A percentile compares a stretch with the other conserved stretches of the same genome.
Evolutionary conservation across 1,284 basidiomycete genomes (phyloP).

Genomic region (Ceratobasidium sp.): DNA sequence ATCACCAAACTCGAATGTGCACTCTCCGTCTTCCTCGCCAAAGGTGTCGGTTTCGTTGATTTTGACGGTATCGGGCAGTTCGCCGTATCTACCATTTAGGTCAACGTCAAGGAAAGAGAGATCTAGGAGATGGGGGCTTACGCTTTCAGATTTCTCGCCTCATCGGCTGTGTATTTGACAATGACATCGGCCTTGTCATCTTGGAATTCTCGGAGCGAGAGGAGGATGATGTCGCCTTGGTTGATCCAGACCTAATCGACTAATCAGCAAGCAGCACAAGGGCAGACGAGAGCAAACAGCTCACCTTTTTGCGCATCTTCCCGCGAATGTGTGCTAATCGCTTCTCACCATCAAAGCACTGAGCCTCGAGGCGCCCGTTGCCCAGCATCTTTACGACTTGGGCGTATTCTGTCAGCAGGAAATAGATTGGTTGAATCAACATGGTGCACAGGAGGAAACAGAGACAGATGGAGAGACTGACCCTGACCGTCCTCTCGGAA

Average conservation of each 20-base stretch:
- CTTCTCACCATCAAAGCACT: conserved; percentile 99
- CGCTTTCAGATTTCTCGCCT: conserved; percentile 79
- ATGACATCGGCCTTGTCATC: conserved; percentile 99
- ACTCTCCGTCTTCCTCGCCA: conserved; percentile 89
- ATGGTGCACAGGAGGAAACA: not conserved
- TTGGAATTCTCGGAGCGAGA: conserved; percentile 98
- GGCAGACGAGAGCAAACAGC: conserved; percentile 44
- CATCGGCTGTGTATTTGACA: conserved; percentile 97
- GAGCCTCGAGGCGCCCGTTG: conserved; percentile 95
- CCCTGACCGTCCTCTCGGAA: conserved; percentile 98
- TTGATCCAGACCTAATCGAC: conserved; percentile 93
- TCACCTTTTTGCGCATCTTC: conserved; percentile 98
- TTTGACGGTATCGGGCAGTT: conserved; percentile 96
- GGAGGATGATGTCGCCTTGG: conserved; percentile 95
- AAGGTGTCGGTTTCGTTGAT: conserved; percentile 98
- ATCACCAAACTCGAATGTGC: conserved; percentile 86
- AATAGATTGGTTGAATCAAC: not conserved
- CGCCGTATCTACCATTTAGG: conserved; percentile 55
- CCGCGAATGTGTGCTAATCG: conserved; percentile 97
- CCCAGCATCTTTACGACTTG: conserved; percentile 99
- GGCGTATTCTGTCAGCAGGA: conserved; percentile 77
- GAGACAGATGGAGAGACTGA: conserved; percentile 49
- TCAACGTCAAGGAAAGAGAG: not conserved
- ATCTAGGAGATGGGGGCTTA: not conserved
- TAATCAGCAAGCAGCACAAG: not conserved